phyloP scores from a whole-genome alignment of 805 yeast genomes.

The Wickerhamiella shivajii region DNA sequence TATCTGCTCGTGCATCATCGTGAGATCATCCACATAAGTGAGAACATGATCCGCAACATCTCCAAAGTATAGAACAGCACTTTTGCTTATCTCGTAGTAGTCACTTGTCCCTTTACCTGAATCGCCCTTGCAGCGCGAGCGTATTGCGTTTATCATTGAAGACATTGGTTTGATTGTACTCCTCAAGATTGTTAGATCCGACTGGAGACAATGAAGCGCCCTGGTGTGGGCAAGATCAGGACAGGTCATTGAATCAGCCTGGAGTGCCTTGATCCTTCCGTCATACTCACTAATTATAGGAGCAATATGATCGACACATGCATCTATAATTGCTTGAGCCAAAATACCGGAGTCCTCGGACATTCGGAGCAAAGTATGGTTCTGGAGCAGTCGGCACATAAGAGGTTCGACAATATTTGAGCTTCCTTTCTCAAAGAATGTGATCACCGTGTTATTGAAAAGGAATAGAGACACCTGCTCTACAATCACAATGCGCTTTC shows the following conservation, averaged over 20 bases:
- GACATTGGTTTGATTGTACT: constrained; percentile 35
- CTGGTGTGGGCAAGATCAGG: constrained; percentile 40
- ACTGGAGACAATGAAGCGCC: constrained; percentile 38
- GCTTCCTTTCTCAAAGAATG: constrained; percentile 45
- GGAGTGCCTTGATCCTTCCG: constrained; percentile 34
- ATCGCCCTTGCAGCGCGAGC: constrained; percentile 10
- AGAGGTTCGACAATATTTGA: constrained; percentile 39
- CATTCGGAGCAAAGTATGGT: constrained; percentile 35
- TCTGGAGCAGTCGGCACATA: constrained; percentile 32
- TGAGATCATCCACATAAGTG: constrained; percentile 38
- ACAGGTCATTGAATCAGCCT: constrained; percentile 34
- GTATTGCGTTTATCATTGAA: constrained; percentile 32
- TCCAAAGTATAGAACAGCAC: constrained; percentile 34
- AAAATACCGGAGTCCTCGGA: constrained; percentile 38
- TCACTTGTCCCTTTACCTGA: neutral
- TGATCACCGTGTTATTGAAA: constrained; percentile 32
- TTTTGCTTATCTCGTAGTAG: constrained; percentile 24
- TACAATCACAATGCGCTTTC: constrained; percentile 30
- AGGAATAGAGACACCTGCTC: constrained; percentile 44
- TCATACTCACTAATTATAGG: constrained; percentile 42
- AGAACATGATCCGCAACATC: constrained; percentile 45
- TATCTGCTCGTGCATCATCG: constrained; percentile 38
- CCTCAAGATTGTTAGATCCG: constrained; percentile 36
- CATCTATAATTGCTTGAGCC: constrained; percentile 40
- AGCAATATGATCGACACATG: constrained; percentile 37